Evolutionary conservation across 352 stramenopile species (phyloP).

Genomic region (Phytophthora tubulina): DNA sequence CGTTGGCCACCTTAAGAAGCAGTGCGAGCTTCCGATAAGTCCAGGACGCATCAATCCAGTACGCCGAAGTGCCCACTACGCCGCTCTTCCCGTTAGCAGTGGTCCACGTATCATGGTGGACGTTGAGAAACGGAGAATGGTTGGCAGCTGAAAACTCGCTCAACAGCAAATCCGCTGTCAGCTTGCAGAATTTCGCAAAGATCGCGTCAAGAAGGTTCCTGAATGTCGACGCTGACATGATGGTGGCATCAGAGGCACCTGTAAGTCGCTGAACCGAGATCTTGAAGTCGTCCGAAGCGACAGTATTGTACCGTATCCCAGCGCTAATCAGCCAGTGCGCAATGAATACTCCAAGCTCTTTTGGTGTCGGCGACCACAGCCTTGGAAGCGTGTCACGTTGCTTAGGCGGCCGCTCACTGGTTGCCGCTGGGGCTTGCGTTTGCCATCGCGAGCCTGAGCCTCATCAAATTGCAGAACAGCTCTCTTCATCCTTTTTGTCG

Average conservation of each 20-base stretch:
- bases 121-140: not conserved
- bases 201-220: not conserved
- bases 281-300: not conserved
- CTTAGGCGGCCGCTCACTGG: too few relatives aligned
- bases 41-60: not conserved
- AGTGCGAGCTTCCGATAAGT: not conserved
- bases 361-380: not conserved
- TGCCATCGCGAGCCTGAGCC: not conserved
- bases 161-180: not conserved
- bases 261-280: not conserved
- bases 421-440: not conserved
- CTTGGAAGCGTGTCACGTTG: not conserved
- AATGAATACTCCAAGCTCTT: not conserved
- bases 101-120: not conserved
- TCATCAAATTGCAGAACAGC: not conserved
- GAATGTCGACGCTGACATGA: not conserved
- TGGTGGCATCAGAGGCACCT: not conserved
- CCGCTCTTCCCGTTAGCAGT: not conserved
- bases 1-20: not conserved
- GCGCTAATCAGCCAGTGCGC: not conserved
- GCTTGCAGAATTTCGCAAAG: not conserved
- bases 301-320: not conserved
- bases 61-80: not conserved
- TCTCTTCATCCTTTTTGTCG: not conserved
- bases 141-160: not conserved